phyloP scores from a whole-genome alignment of 2,329 filamentous ascomycete genomes.

The Verticillium klebahnii region DNA sequence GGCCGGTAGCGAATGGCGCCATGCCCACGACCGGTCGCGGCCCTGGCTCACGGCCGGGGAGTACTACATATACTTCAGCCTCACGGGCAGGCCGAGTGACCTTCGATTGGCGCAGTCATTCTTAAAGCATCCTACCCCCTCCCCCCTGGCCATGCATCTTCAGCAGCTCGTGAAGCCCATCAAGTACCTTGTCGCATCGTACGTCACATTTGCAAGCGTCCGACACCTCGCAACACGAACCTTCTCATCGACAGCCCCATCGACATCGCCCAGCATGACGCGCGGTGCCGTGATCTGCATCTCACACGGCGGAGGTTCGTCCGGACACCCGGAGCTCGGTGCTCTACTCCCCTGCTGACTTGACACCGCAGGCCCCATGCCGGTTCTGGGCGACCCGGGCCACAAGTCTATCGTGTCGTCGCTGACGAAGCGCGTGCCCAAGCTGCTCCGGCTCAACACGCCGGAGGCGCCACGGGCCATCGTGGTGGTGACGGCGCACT shows the following conservation, averaged over 20 bases:
- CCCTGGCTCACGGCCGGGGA: too few relatives aligned
- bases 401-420: conserved; percentile 47
- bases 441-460: conserved; percentile 50
- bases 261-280: conserved; percentile 25
- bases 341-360: not conserved
- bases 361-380: conserved; percentile 43
- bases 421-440: conserved; percentile 47
- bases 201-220: conserved; percentile 7
- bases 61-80: not conserved
- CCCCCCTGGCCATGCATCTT: not conserved
- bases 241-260: not conserved
- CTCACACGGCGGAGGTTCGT: conserved; percentile 43
- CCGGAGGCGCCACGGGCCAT: conserved; percentile 45
- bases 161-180: not conserved
- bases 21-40: too few relatives aligned
- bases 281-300: conserved; percentile 41
- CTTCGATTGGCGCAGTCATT: not conserved
- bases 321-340: not conserved
- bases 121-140: not conserved
- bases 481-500: conserved; percentile 55
- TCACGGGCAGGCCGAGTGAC: not conserved
- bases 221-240: conserved; percentile 9
- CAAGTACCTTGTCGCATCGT: conserved; percentile 1
- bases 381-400: conserved; percentile 48
- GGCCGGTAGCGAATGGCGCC: too few relatives aligned